A percentile compares a stretch with the other conserved stretches of the same genome.
These are phyloP conservation scores for Westerdykella ornata DNA, from an alignment of 2,329 filamentous ascomycete species.

Conservation along the genomic window DNA sequence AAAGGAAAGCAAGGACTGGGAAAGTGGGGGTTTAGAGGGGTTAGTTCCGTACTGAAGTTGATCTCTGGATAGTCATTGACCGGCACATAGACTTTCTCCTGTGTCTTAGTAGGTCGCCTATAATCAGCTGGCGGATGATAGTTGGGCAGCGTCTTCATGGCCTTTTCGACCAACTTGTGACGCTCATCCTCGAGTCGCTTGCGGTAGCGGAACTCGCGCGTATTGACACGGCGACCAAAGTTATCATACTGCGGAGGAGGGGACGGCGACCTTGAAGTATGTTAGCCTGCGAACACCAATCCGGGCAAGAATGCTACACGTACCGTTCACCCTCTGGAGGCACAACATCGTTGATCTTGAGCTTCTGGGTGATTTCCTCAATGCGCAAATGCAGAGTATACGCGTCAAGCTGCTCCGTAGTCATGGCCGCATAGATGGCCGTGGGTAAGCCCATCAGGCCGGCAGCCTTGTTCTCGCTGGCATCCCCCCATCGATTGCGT, in stretches of 20 bases:
- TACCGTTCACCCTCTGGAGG: conserved; percentile 94
- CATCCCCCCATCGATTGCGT: conserved; percentile 97
- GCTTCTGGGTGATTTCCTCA: conserved; percentile 98
- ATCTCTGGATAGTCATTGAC: conserved; percentile 99
- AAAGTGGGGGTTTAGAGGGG: conserved; percentile 60
- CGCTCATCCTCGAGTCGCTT: conserved; percentile 98
- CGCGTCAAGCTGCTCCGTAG: conserved; percentile 93
- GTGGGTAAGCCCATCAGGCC: conserved; percentile 96
- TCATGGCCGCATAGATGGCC: conserved; percentile 96
- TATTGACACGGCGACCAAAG: conserved; percentile 98
- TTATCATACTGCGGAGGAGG: conserved; percentile 98
- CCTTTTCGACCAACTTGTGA: conserved; percentile 97
- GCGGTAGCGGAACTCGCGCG: conserved; percentile 94
- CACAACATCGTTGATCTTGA: conserved; percentile 97
- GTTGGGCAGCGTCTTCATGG: conserved; percentile 99
- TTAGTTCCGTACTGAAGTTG: conserved; percentile 99
- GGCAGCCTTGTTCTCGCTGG: conserved; percentile 95
- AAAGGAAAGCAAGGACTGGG: conserved; percentile 37
- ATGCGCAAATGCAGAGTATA: conserved; percentile 95
- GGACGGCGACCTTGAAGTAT: conserved; percentile 69
- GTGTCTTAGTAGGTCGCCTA: conserved; percentile 96
- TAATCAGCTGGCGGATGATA: conserved; percentile 98
- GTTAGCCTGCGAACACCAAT: conserved; percentile 8
- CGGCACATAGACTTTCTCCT: conserved; percentile 99
- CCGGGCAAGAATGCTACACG: conserved; percentile 30